Evolutionary conservation across 345 rosid species (phyloP), one percentile per base, ranked within the genome.

Genomic region (Gossypium mustelinum): DNA sequence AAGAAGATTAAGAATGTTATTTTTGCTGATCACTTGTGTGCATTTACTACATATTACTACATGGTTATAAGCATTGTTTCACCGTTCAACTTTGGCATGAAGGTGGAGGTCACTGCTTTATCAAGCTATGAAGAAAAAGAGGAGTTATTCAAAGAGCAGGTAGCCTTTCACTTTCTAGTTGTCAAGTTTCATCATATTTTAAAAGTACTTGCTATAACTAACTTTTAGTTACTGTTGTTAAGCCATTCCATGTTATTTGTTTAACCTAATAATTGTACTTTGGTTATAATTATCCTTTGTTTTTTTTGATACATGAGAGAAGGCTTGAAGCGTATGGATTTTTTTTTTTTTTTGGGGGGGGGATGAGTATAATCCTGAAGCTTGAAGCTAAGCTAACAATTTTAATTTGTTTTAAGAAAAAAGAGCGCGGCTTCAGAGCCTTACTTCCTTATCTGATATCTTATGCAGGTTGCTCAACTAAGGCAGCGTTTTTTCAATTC

Each of bases 31-130:
- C 72, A 10, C 27, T 48, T 44, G 47, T 25, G 44, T 17, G 2
- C 27, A 34, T 13, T 39, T 69, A 48, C 22, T 68, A 9, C 29
- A 39, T 45, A 47, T 24, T 52, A 3, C 54, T 20, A 54, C 9
- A 20, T 59, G 1, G 8, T 47, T 58, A 62, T 45, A 41, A 78
- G 45, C 47, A 17, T 78, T 22, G 48, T 69, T 79, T 27, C 41
- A 50, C 69, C 29, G 76, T 51, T 76, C 18, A 22, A 61, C 43
- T 55, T 68, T 65, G 68, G 58, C 73, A 41, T 83, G 34, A 81
- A 94, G 97, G 92, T 92, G 74, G 92, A 87, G 79, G 94, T 92
- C 50, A 88, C 88, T 73, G 98, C 89, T 43, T 89, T 94, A 75
- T 84, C 97, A 68, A 89, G 86, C 86, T 88, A 77, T 79, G 97